Percentiles rank a stretch among this genome's conserved stretches.
Evolutionary conservation across 257 asterid species (phyloP).

Genomic region (Capsicum pubescens): DNA sequence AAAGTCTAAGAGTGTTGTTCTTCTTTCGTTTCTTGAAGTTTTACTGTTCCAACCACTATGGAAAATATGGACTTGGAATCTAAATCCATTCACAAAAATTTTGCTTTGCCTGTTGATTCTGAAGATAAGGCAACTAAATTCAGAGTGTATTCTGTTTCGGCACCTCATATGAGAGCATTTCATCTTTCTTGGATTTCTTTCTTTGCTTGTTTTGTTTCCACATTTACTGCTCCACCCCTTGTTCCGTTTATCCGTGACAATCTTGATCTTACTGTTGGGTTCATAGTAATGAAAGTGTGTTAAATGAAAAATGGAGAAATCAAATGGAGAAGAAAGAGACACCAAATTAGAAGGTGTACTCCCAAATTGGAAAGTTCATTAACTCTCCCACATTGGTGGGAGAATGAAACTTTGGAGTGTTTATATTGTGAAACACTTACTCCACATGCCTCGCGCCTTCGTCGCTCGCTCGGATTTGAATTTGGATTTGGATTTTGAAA

Average conservation of each 20-base stretch:
- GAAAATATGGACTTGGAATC: conserved; percentile 13
- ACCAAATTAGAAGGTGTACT: too few species aligned
- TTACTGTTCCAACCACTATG: background rate
- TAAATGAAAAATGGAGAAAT: too few species aligned
- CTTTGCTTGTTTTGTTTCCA: conserved; percentile 86
- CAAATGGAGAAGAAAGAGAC: too few species aligned
- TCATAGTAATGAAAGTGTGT: too few species aligned
- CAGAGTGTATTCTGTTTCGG: conserved; percentile 51
- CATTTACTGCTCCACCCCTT: conserved; percentile 87
- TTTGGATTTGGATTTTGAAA: too few species aligned
- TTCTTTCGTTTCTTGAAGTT: background rate
- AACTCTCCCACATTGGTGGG: too few species aligned
- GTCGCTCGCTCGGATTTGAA: too few species aligned
- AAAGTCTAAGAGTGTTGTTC: background rate
- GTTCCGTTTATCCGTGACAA: conserved; percentile 85
- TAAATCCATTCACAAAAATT: conserved; percentile 41
- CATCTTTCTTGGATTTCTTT: conserved; percentile 89
- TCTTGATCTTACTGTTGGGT: conserved; percentile 69
- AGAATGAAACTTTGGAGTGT: too few species aligned
- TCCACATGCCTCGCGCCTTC: too few species aligned
- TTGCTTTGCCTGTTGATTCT: conserved; percentile 73
- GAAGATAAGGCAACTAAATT: conserved; percentile 75
- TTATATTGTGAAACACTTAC: too few species aligned
- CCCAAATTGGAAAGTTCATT: too few species aligned
- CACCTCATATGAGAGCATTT: conserved; percentile 90